phyloP scores from a whole-genome alignment of 306 rosid species.

The Prunus armeniaca region DNA sequence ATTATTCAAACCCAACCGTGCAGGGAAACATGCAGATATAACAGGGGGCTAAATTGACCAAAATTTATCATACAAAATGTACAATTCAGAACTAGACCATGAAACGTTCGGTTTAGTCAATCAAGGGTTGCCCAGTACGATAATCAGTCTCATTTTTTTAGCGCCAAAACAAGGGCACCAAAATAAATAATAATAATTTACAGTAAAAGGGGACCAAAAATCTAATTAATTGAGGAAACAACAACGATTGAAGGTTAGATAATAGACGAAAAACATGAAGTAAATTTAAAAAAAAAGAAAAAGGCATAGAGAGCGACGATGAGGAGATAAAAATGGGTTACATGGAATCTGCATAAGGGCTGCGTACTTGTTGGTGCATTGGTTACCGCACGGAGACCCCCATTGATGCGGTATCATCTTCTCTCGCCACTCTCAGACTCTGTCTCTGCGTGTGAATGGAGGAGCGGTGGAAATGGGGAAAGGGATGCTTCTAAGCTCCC shows the following conservation, averaged over 20 bases:
- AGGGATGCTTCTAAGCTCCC: not conserved
- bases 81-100: not conserved
- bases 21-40: not conserved
- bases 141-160: not conserved
- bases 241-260: not conserved
- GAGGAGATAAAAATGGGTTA: not conserved
- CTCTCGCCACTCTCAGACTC: not conserved
- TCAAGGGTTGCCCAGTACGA: not conserved
- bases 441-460: not conserved
- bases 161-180: not conserved
- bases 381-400: slow-evolving; percentile 69
- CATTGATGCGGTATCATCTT: slow-evolving; percentile 72
- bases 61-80: not conserved
- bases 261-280: not conserved
- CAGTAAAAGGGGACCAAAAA: not conserved
- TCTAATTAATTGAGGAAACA: not conserved
- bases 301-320: not conserved
- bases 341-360: slow-evolving; percentile 81
- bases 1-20: not conserved
- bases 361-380: slow-evolving; percentile 76
- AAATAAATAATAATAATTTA: not conserved
- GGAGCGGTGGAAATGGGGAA: not conserved
- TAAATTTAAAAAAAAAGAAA: not conserved
- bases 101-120: not conserved
- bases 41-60: not conserved